These are phyloP conservation scores for Cenococcum geophilum DNA, from an alignment of 495 filamentous ascomycete genomes.

Conservation along the genomic window DNA sequence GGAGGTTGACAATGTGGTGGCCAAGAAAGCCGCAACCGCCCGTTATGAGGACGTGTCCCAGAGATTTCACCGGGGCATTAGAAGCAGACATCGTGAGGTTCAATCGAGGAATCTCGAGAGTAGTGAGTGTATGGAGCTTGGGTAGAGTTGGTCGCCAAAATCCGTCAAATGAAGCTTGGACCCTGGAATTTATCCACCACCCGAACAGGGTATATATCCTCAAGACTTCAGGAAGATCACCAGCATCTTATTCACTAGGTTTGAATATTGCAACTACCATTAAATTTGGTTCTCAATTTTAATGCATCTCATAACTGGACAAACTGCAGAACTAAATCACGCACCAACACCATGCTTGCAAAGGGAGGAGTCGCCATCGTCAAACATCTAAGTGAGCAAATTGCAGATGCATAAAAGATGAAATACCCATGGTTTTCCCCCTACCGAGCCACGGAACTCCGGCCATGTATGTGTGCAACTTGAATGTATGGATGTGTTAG, in stretches of 20 bases:
- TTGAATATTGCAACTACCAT: no score
- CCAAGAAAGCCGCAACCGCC: constrained; percentile 53
- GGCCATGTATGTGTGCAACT: constrained; percentile 5
- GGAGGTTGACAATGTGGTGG: constrained; percentile 46
- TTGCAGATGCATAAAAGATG: background rate
- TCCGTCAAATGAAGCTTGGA: background rate
- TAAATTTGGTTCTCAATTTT: no score
- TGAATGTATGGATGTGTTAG: constrained; percentile 2
- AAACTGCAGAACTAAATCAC: background rate
- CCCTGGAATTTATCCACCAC: background rate
- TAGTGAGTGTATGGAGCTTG: background rate
- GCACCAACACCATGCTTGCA: constrained; percentile 4
- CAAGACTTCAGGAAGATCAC: background rate
- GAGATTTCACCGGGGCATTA: constrained; percentile 8
- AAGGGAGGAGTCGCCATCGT: background rate
- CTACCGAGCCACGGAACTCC: constrained; percentile 1
- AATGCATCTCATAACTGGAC: background rate
- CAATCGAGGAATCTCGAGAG: background rate
- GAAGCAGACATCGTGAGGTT: background rate
- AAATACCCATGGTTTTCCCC: background rate
- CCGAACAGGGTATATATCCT: background rate
- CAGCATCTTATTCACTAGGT: no score
- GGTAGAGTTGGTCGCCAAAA: background rate
- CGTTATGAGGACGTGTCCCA: constrained; percentile 45
- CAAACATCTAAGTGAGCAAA: background rate